Evolutionary conservation across 176 grass and related monocot genomes (phyloP).

Genomic region (Carex scoparia): DNA sequence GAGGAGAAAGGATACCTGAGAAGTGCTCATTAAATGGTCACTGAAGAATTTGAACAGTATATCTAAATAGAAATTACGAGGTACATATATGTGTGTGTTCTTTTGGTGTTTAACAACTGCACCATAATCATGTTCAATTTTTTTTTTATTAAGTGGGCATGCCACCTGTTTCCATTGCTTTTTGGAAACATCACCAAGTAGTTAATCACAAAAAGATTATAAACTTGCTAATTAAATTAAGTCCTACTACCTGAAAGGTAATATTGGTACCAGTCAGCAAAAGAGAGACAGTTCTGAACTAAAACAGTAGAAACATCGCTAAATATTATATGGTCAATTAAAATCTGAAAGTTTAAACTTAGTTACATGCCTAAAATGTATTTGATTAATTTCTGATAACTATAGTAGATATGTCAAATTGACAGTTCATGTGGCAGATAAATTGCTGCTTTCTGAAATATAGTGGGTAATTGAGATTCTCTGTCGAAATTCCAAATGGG

Average conservation of each 20-base stretch:
- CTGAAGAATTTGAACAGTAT: constrained; percentile 32
- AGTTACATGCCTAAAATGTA: background rate
- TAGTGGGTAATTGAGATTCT: background rate
- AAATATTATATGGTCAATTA: background rate
- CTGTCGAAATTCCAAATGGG: background rate
- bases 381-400: background rate
- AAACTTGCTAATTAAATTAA: background rate
- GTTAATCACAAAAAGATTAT: background rate
- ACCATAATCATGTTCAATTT: background rate
- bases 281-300: background rate
- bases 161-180: background rate
- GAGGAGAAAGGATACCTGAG: constrained; percentile 83
- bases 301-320: background rate
- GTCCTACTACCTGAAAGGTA: background rate
- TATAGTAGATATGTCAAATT: background rate
- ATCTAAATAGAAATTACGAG: background rate
- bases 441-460: background rate
- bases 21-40: constrained; percentile 51
- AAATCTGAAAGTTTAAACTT: background rate
- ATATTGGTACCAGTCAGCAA: background rate
- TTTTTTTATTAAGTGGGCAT: background rate
- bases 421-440: background rate
- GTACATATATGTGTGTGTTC: background rate
- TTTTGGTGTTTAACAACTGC: background rate
- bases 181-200: background rate